Base-by-base conservation (phyloP, 192 early-diverging fungal species). In the Gryganskiella cystojenkinii region DNA sequence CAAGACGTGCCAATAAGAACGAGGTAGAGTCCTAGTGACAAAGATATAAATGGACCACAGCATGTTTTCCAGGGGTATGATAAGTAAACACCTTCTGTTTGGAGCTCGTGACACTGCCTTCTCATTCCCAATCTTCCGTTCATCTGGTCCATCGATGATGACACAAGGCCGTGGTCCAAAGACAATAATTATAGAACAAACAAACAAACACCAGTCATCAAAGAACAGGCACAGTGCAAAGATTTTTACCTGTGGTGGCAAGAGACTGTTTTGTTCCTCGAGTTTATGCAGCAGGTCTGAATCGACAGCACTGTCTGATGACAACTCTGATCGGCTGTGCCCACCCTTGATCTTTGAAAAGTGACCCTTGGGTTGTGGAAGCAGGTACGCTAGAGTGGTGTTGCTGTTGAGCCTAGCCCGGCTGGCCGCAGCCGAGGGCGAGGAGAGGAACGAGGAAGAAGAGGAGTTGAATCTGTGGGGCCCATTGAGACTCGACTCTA, bases 1-100 rank as follows among this genome's bases (percentile, higher is more conserved):
- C 89, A 14, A 90, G 56, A 7, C 82, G 84, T 25, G 89, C 87
- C 34, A 90, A 58, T 35, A 90, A 70, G 64, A 87, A 90, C 33
- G 82, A 76, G 20, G 83, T 85, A 4, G 86, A 85, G 56, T 83
- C 83, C 88, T 89, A 71, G 14, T 11, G 52, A 42, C 57, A 24
- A 40, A 72, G 45, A 53, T 54, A 64, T 24, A 56, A 53, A 44
- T 6, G 25, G 44, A 27, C 17, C 31, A 57, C 44, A 37, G 56
- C 3, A 22, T 17, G 54, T 33, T 20, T 56, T 25, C 25, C 56
- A 42, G 11, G 17, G 33, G 9, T 30, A 59, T 46, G 2, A 44
- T 47, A 15, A 40, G 19, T 14, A n/a, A 15, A 30, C 55, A 56
- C 34, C 8, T 30, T 6, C 51, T 30, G 28, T 54, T 15, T 31